phyloP scores from a whole-genome alignment of 2,329 filamentous ascomycete species.

The Lachnellula arida region DNA sequence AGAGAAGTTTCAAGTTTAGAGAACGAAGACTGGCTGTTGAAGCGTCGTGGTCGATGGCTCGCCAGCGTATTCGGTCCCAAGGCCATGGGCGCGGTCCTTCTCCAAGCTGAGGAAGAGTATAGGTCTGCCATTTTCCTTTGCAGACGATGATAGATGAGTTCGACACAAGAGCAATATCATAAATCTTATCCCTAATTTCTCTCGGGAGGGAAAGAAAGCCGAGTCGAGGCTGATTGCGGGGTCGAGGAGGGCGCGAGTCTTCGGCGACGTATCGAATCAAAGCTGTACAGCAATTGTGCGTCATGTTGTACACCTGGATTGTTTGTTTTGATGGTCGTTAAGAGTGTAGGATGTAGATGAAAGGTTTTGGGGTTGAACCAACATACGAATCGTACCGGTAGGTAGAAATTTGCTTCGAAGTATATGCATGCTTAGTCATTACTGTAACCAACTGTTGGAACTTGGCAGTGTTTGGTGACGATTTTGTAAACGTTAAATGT shows the following conservation, averaged over 20 bases:
- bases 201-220: slow-evolving; percentile 4
- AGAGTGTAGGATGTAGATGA: too few species aligned
- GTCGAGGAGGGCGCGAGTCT: not conserved
- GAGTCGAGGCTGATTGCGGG: not conserved
- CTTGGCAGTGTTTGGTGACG: too few species aligned
- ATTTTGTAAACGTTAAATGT: too few species aligned
- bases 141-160: slow-evolving; percentile 4
- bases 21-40: slow-evolving; percentile 1
- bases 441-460: too few species aligned
- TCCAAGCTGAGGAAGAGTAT: not conserved
- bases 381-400: too few species aligned
- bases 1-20: slow-evolving; percentile 3
- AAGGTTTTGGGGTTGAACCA: too few species aligned
- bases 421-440: too few species aligned
- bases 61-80: not conserved
- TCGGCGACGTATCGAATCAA: slow-evolving; percentile 1
- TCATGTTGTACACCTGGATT: not conserved
- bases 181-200: slow-evolving; percentile 8
- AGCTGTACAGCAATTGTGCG: slow-evolving; percentile 1
- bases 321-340: too few species aligned
- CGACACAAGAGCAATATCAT: slow-evolving; percentile 1
- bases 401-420: too few species aligned
- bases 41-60: not conserved
- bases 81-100: not conserved
- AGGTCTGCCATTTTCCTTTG: not conserved